Base-by-base conservation (phyloP, 1,284 basidiomycete species). In the Irpex lacteus region DNA sequence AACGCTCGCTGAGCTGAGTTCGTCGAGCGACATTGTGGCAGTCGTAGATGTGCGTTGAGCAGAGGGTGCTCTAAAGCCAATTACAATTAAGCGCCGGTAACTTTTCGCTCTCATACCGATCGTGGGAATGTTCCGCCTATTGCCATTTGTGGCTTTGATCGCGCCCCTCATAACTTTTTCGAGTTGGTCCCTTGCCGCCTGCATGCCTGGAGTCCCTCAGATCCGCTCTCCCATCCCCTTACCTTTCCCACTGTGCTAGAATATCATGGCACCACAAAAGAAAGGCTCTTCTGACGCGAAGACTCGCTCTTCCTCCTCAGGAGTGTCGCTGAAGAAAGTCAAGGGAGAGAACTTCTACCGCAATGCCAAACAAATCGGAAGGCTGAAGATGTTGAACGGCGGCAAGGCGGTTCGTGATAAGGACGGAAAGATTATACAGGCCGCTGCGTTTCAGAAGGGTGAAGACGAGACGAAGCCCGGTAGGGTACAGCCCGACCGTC, bases 341-440 rank as follows among this genome's bases (percentile, higher is more conserved):
- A 96, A 93, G 77, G 94, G 94, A 70, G 92, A 95, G 80, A 96
- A 95, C 76, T 96, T 96, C 78, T 96, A 96, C 78, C 90, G 93
- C 76, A 86, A 94, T 91, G 94, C 92, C 55, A 98, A 97, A 76
- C 82, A 88, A 68, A 94, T 89, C 37, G 81, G 83, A 44, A 82
- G 90, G 65, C 85, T 95, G 61, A 97, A 96, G 82, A 92, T 98
- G 91, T 85, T 97, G 69, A 93, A 85, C 69, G 91, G 95, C 65
- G 94, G 94, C 55, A 96, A 95, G 79, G 88, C 96, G 63, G 84
- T 96, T 49, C 85, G 94, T 57, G 93, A 97, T 79, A 86, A 85
- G 71, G 91, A 95, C 69, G 96, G 96, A 63, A 96, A 94, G 77
- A 90, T 98, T 72, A 85, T 93, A 69, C 83, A 96, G 77, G 94